phyloP scores from a whole-genome alignment of 1,284 basidiomycete species.

The Pascua sp. region DNA sequence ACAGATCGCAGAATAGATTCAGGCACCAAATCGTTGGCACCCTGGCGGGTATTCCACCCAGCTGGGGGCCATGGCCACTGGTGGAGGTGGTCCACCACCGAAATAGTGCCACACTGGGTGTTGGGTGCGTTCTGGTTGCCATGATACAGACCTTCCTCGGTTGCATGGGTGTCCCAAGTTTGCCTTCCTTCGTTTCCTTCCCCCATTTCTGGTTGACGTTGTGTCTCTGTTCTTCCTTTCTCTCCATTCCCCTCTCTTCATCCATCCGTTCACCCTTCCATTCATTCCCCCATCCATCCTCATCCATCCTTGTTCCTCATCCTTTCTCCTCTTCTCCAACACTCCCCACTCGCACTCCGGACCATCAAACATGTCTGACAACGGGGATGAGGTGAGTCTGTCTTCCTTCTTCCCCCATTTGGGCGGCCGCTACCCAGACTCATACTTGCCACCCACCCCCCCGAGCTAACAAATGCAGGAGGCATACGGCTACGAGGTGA shows the following conservation, averaged over 20 bases:
- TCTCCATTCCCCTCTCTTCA: neutral
- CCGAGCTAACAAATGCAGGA: neutral
- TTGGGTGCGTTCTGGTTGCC: too few relatives aligned
- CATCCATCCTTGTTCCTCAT: neutral
- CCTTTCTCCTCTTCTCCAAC: neutral
- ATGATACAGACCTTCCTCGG: too few relatives aligned
- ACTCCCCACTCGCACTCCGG: neutral
- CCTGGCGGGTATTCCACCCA: too few relatives aligned
- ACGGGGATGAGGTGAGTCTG: slow-evolving; percentile 28
- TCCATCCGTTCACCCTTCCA: neutral
- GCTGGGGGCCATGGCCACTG: too few relatives aligned
- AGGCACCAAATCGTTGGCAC: too few relatives aligned
- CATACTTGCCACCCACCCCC: neutral
- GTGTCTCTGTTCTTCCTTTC: neutral
- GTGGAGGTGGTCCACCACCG: too few relatives aligned
- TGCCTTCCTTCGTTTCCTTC: too few relatives aligned
- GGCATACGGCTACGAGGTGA: slow-evolving; percentile 23
- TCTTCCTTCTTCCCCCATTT: neutral
- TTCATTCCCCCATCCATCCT: neutral
- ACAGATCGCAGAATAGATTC: too few relatives aligned
- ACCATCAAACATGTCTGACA: slow-evolving; percentile 29
- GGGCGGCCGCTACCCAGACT: too few relatives aligned
- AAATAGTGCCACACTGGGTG: too few relatives aligned
- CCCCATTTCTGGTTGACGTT: neutral
- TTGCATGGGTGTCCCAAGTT: too few relatives aligned